These are phyloP conservation scores for Ustilago bromivora DNA, from an alignment of 1,284 basidiomycete genomes.

Conservation along the genomic window DNA sequence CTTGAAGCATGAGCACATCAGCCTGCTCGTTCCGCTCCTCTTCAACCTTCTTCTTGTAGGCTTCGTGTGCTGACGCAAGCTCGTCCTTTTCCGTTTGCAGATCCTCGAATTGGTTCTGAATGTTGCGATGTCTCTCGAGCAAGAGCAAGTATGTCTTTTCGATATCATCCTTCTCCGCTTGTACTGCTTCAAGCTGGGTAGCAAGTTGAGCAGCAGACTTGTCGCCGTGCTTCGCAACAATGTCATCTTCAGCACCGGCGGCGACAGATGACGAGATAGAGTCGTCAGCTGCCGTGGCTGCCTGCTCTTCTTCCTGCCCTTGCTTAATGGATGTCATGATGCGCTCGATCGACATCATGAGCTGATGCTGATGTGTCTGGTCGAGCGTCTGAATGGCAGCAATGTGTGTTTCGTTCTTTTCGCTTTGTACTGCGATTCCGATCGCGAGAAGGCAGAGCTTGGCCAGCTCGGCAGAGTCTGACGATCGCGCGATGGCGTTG, in stretches of 20 bases:
- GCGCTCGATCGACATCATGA: constrained; percentile 76
- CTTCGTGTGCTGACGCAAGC: constrained; percentile 33
- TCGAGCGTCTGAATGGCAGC: constrained; percentile 83
- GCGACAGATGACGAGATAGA: constrained; percentile 23
- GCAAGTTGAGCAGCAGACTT: constrained; percentile 71
- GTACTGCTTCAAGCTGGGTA: constrained; percentile 77
- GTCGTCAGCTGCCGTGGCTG: constrained; percentile 20
- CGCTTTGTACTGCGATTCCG: constrained; percentile 87
- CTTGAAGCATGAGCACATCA: constrained; percentile 54
- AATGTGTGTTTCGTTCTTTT: constrained; percentile 81
- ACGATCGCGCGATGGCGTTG: constrained; percentile 78
- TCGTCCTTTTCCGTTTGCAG: constrained; percentile 49
- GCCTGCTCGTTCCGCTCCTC: constrained; percentile 48
- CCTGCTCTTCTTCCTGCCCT: constrained; percentile 36
- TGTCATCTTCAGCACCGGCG: neutral
- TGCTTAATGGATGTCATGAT: constrained; percentile 46
- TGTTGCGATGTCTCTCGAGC: constrained; percentile 79
- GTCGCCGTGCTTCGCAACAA: constrained; percentile 20
- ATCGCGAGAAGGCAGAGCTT: constrained; percentile 86
- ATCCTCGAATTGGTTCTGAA: constrained; percentile 76
- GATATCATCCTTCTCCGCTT: constrained; percentile 72
- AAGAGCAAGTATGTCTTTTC: constrained; percentile 81
- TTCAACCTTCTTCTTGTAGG: constrained; percentile 51
- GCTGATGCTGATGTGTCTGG: constrained; percentile 82
- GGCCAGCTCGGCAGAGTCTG: constrained; percentile 77